Base-by-base conservation (phyloP, 306 rosid species). In the Cicer pinnatifidum region DNA sequence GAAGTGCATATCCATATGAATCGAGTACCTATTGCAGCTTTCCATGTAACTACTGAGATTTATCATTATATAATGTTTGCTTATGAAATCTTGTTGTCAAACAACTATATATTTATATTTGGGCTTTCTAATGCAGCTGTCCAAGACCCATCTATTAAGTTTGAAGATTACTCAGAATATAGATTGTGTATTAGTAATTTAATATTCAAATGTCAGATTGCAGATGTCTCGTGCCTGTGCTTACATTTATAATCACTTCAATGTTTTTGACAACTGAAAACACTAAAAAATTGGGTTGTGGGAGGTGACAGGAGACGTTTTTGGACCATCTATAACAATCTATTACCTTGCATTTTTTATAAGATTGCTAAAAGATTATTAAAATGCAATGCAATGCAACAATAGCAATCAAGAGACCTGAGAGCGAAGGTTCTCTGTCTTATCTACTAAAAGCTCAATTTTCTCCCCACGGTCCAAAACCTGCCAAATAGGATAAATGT, bases 401-500 rank as follows among this genome's bases (percentile, higher is more conserved):
- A 61, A 44, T 37, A 68, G 39, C 11, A 67, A 38, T 53, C 60
- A 46, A 66, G 70, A 54, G 40, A 92, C 98, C 95, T 92, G 98
- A 69, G 91, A 88, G 75, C 84, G 98, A 75, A 90, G 97, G 75
- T 87, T 82, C 83, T 92, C 98, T 28, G 98, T 92, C 83, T 92
- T 92, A 77, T 92, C 98, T 69, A 92, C 98, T 82, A 92, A 75
- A 77, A 92, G 85, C 74, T 92, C 98, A 75, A 92, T 90, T 82
- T 92, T 90, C 81, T 88, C 98, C 67, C 98, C 98, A 48, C 98
- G 97, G 56, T 92, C 98, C 67, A 92, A 91, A 74, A 92, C 97
- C 98, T 92, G 87, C 74, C 77, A 72, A 40, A 66, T 9, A 39
- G 37, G 58, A 78, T 28, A 82, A 80, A 71, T 63, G 48, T 75